A percentile compares a stretch with the other conserved stretches of the same genome.
phyloP scores from a whole-genome alignment of 2,329 filamentous ascomycete genomes.

The Fusarium temperatum region DNA sequence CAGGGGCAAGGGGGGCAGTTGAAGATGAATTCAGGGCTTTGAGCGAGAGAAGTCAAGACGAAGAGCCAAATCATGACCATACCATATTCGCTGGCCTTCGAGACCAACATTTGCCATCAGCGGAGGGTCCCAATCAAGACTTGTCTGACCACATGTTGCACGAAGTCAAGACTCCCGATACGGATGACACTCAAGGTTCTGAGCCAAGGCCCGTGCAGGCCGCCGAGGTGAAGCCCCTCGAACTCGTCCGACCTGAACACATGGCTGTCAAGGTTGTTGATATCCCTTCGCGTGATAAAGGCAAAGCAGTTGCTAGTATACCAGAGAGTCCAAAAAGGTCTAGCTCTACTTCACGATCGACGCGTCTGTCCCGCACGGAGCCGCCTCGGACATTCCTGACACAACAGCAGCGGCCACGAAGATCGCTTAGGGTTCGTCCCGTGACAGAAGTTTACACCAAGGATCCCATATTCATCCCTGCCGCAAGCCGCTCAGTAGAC shows the following conservation, averaged over 20 bases:
- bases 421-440: slow-evolving; percentile 32
- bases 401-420: slow-evolving; percentile 33
- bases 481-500: slow-evolving; percentile 29
- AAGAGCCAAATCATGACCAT: background rate
- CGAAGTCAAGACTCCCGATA: slow-evolving; percentile 17
- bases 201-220: slow-evolving; percentile 15
- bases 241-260: slow-evolving; percentile 5
- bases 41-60: background rate
- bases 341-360: slow-evolving; percentile 11
- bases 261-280: slow-evolving; percentile 25
- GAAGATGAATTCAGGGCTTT: background rate
- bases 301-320: slow-evolving; percentile 16
- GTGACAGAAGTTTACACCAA: slow-evolving; percentile 40
- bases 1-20: background rate
- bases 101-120: background rate
- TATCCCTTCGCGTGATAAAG: slow-evolving; percentile 30
- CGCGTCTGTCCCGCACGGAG: slow-evolving; percentile 24
- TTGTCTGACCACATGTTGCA: background rate
- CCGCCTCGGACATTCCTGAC: slow-evolving; percentile 38
- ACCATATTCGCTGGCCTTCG: background rate
- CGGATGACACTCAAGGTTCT: slow-evolving; percentile 19
- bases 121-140: background rate
- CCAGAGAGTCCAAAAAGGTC: slow-evolving; percentile 21
- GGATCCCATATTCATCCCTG: slow-evolving; percentile 38
- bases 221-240: slow-evolving; percentile 11